Conservation (phyloP, 257 asterid species). For the Gentiana straminea region DNA sequence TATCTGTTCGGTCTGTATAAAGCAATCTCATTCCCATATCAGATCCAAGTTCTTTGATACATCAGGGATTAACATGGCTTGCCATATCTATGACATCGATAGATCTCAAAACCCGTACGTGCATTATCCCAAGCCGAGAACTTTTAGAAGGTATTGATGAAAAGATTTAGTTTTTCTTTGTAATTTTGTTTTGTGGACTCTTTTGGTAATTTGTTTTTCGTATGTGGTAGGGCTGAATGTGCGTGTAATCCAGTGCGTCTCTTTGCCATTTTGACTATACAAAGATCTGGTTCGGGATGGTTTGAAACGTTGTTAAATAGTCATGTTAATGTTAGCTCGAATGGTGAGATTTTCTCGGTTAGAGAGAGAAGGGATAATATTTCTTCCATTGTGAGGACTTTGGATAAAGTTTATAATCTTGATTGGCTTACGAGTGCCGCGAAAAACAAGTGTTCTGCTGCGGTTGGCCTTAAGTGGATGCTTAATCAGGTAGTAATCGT, state of each 20-base stretch:
- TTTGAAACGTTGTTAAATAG: conserved; percentile 85
- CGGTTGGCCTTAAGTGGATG: conserved; percentile 98
- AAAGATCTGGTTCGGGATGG: conserved; percentile 99
- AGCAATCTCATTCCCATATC: conserved; percentile 35
- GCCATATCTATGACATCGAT: conserved; percentile 26
- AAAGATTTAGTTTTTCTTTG: neutral
- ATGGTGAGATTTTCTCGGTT: conserved; percentile 78
- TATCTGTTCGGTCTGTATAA: conserved; percentile 64
- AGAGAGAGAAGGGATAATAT: conserved; percentile 54
- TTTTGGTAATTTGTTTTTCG: neutral
- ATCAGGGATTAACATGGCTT: conserved; percentile 25
- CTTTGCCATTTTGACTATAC: conserved; percentile 80
- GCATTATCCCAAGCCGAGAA: conserved; percentile 74
- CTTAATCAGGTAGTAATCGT: conserved; percentile 59
- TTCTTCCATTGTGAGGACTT: conserved; percentile 49
- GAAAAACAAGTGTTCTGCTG: conserved; percentile 82
- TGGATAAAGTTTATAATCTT: conserved; percentile 74
- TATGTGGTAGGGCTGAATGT: conserved; percentile 56
- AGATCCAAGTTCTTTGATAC: conserved; percentile 22
- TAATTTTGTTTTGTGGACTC: neutral
- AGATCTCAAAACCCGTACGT: conserved; percentile 44
- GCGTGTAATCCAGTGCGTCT: conserved; percentile 69
- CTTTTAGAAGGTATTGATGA: conserved; percentile 50
- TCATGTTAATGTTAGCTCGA: conserved; percentile 78
- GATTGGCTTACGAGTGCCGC: conserved; percentile 81